Evolutionary conservation across 495 filamentous ascomycete genomes (phyloP).

Genomic region (Neurospora hispaniola): DNA sequence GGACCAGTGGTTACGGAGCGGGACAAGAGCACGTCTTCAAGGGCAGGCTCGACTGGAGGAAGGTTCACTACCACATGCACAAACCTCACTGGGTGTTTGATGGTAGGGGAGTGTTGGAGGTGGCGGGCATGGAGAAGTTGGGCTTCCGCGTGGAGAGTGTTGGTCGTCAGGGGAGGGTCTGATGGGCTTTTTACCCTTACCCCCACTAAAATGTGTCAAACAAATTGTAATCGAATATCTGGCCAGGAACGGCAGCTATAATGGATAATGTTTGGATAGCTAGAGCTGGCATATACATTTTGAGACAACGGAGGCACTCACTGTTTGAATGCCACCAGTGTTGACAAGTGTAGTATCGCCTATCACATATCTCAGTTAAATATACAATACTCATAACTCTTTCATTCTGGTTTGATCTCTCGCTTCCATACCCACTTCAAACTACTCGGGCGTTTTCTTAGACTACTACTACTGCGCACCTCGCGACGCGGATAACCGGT

Average conservation of each 20-base stretch:
- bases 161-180: slow-evolving; percentile 21
- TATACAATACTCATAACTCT: neutral
- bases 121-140: slow-evolving; percentile 40
- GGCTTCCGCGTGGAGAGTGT: slow-evolving; percentile 47
- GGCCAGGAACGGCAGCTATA: neutral
- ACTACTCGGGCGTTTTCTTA: neutral
- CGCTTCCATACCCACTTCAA: neutral
- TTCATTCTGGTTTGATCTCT: neutral
- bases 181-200: neutral
- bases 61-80: slow-evolving; percentile 43
- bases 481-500: neutral
- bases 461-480: neutral
- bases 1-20: slow-evolving; percentile 13
- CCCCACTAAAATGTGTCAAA: neutral
- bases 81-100: slow-evolving; percentile 62
- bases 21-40: slow-evolving; percentile 17
- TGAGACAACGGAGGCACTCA: neutral
- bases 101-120: slow-evolving; percentile 52
- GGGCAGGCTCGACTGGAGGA: slow-evolving; percentile 40
- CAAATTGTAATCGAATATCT: neutral
- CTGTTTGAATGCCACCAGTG: neutral
- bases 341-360: neutral
- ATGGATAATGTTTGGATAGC: neutral
- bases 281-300: neutral
- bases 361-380: neutral